Evolutionary conservation across 2,329 filamentous ascomycete genomes (phyloP).

Genomic region (Cladophialophora chaetospira): DNA sequence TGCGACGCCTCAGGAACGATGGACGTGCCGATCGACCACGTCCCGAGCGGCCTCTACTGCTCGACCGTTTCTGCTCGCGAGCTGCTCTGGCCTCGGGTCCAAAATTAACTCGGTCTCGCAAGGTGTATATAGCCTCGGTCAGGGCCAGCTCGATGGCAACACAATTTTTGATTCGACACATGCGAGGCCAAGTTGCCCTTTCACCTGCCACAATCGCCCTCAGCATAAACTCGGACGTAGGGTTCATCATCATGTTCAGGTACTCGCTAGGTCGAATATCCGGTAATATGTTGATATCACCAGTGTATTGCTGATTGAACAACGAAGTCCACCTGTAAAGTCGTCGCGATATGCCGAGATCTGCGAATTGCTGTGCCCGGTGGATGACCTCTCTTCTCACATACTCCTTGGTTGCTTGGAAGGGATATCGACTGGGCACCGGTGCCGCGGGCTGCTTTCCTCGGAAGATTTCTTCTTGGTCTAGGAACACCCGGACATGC

Average conservation of each 20-base stretch:
- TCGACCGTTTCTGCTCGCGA: constrained; percentile 22
- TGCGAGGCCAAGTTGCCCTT: constrained; percentile 86
- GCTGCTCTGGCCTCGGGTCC: constrained; percentile 29
- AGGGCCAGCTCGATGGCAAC: constrained; percentile 86
- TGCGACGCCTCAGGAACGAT: constrained; percentile 23
- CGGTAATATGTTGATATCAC: constrained; percentile 91
- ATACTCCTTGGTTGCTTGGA: constrained; percentile 68
- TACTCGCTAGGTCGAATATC: constrained; percentile 74
- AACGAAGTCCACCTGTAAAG: constrained; percentile 78
- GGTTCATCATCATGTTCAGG: constrained; percentile 77
- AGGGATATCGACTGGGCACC: not conserved
- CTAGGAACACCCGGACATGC: constrained; percentile 83
- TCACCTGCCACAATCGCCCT: constrained; percentile 76
- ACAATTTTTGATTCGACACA: constrained; percentile 81
- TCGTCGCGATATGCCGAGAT: constrained; percentile 77
- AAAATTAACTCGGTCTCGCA: constrained; percentile 28
- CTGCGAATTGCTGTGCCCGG: constrained; percentile 75
- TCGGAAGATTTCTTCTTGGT: constrained; percentile 66
- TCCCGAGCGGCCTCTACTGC: constrained; percentile 18
- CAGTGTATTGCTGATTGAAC: constrained; percentile 86
- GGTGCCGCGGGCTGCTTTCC: constrained; percentile 31
- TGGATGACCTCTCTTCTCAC: constrained; percentile 80
- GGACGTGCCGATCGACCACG: constrained; percentile 26
- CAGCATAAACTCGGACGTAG: constrained; percentile 82
- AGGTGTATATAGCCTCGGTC: constrained; percentile 39